phyloP scores from a whole-genome alignment of 2,329 filamentous ascomycete genomes.

The Lecanicillium sp. region DNA sequence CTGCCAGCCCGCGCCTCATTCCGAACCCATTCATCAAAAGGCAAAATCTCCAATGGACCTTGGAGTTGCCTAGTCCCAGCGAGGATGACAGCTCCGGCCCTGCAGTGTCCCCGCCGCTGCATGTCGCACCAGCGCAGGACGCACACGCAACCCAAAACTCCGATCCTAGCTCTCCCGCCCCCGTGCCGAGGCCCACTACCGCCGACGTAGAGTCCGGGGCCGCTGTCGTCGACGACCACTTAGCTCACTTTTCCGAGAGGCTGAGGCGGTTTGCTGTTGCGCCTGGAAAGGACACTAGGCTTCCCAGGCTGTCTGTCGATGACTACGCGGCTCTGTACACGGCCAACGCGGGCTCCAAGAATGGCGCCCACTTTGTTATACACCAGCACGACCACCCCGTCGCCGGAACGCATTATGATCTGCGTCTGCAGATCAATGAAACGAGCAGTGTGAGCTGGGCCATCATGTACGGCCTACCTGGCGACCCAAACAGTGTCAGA shows the following conservation, averaged over 20 bases:
- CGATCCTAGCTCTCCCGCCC: neutral
- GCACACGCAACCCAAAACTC: neutral
- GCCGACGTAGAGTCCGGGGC: constrained; percentile 37
- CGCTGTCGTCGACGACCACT: constrained; percentile 32
- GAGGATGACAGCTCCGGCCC: constrained; percentile 5
- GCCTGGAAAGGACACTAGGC: constrained; percentile 7
- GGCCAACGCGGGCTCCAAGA: constrained; percentile 22
- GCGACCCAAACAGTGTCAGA: constrained; percentile 48
- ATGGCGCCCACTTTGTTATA: constrained; percentile 56
- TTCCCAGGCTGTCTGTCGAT: constrained; percentile 25
- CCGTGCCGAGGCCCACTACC: constrained; percentile 19
- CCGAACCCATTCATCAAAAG: constrained; percentile 43
- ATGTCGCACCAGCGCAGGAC: neutral
- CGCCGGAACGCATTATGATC: constrained; percentile 63
- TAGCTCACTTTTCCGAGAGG: constrained; percentile 35
- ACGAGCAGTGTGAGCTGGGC: constrained; percentile 61
- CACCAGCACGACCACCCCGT: constrained; percentile 70
- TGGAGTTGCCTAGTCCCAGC: constrained; percentile 21
- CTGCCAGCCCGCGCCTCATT: constrained; percentile 30
- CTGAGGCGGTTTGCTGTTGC: too few species aligned
- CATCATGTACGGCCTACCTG: constrained; percentile 57
- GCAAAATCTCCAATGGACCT: constrained; percentile 38
- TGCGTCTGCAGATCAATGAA: constrained; percentile 63
- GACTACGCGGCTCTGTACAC: constrained; percentile 33
- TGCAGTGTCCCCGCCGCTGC: neutral